Evolutionary conservation across 768 basidiomycete genomes (phyloP).

Genomic region (Tulasnella sp.): DNA sequence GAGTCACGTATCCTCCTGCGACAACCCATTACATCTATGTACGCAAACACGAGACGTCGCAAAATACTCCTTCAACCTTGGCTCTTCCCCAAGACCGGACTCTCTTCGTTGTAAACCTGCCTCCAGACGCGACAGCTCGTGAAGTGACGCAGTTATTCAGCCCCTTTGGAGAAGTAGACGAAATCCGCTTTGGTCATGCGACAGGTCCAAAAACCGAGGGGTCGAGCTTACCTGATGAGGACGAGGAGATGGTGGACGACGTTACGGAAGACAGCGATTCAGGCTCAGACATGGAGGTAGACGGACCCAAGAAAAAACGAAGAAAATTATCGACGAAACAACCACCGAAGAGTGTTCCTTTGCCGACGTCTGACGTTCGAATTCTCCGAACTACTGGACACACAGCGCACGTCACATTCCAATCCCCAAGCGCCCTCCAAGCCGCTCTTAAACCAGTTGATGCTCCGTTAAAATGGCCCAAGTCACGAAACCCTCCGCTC

Average conservation of each 20-base stretch:
- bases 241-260: conserved; percentile 35
- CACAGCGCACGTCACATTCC: conserved; percentile 66
- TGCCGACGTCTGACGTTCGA: conserved; percentile 56
- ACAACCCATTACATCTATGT: conserved; percentile 73
- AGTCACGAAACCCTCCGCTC: conserved; percentile 51
- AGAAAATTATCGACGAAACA: conserved; percentile 45
- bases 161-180: conserved; percentile 70
- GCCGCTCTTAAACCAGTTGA: conserved; percentile 49
- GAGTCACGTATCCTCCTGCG: neutral
- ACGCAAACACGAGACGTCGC: conserved; percentile 53
- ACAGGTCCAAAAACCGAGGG: conserved; percentile 32
- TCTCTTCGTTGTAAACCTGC: conserved; percentile 83
- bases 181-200: conserved; percentile 55
- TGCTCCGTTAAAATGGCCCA: conserved; percentile 55
- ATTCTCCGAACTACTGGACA: conserved; percentile 59
- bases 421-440: conserved; percentile 67
- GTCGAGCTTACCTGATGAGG: conserved; percentile 28
- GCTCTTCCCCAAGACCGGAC: conserved; percentile 60
- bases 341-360: conserved; percentile 49
- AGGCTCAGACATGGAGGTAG: conserved; percentile 38
- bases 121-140: conserved; percentile 80
- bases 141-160: conserved; percentile 78
- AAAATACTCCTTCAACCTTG: conserved; percentile 29
- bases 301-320: conserved; percentile 45
- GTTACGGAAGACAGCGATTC: conserved; percentile 35